Conservation (phyloP, 805 yeast genomes). For the Blastobotrys chiropterorum region DNA sequence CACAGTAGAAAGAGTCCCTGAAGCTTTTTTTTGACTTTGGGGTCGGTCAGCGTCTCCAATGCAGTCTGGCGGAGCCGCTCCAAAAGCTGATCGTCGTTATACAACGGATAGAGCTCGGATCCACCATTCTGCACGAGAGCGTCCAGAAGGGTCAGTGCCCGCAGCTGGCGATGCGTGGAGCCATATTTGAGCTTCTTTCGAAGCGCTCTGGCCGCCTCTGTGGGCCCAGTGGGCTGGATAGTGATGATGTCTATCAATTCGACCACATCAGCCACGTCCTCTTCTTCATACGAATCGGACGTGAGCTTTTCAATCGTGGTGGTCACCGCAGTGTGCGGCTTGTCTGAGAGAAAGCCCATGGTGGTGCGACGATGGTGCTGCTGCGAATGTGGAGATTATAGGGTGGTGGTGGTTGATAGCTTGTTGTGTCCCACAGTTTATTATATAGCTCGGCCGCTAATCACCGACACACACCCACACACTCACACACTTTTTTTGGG, state of each 20-base stretch:
- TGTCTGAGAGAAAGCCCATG: constrained; percentile 32
- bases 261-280: constrained; percentile 43
- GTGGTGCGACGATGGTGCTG: background rate
- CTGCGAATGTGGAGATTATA: background rate
- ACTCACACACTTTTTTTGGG: background rate
- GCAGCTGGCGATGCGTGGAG: constrained; percentile 50
- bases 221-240: constrained; percentile 38
- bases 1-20: constrained; percentile 56
- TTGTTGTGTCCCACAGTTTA: too few relatives aligned
- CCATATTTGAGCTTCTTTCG: constrained; percentile 89
- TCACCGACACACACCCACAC: background rate
- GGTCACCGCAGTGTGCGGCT: constrained; percentile 41
- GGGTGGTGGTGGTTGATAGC: background rate
- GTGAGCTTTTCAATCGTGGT: constrained; percentile 34
- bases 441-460: too few relatives aligned
- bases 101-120: constrained; percentile 35
- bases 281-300: constrained; percentile 28
- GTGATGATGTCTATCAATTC: constrained; percentile 52
- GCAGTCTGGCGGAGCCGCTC: constrained; percentile 55
- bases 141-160: constrained; percentile 59
- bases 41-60: constrained; percentile 36
- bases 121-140: constrained; percentile 54
- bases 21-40: constrained; percentile 42
- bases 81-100: constrained; percentile 60
- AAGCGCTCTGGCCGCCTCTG: constrained; percentile 86